Evolutionary conservation across 2,329 filamentous ascomycete genomes (phyloP), one percentile per base, ranked within the genome.

Genomic region (Aureobasidium sp.): DNA sequence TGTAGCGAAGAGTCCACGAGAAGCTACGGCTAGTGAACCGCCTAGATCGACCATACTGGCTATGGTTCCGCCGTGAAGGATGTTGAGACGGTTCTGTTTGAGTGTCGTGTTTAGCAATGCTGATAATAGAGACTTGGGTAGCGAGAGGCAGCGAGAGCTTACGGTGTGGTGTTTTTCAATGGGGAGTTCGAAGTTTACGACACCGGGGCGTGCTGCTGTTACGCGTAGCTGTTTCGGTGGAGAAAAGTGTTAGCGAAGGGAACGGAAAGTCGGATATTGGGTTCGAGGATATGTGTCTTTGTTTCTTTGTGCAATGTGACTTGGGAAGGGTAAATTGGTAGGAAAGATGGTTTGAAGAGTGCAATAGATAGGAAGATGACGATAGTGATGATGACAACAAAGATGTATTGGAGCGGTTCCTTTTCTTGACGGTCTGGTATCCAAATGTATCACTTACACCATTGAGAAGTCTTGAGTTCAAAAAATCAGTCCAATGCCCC

Each of bases 111-210:
- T n/a, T n/a, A n/a, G 27, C 4, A 29, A 29, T 29, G 27, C 4
- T 5, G 27, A 29, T 29, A 9, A 29, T 5, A 29, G 9, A 29
- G 27, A 9, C 27, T 4, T 5, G 27, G 27, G 27, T 5, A 29
- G 9, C 4, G 27, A n/a, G 8, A 60, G 13, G 27, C 17, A 23
- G n/a, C 19, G 21, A 66, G 40, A 15, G n/a, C 79, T 62, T 69
- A 90, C 88, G 0, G 88, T 91, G 68, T 92, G 89, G 63, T 90
- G 81, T 64, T 87, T 85, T 57, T 85, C 76, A 63, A 93, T 88
- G 64, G 88, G 81, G 10, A 93, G 76, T 69, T 91, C 88, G 70
- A 93, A 91, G 63, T 88, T 81, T 23, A 93, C 88, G 59, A 78
- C 80, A 37, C 89, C 88, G 0, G 83, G 79, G 5, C 78, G 72